Conservation (phyloP, 2,329 filamentous ascomycete genomes). For the Pyrenophora seminiperda region DNA sequence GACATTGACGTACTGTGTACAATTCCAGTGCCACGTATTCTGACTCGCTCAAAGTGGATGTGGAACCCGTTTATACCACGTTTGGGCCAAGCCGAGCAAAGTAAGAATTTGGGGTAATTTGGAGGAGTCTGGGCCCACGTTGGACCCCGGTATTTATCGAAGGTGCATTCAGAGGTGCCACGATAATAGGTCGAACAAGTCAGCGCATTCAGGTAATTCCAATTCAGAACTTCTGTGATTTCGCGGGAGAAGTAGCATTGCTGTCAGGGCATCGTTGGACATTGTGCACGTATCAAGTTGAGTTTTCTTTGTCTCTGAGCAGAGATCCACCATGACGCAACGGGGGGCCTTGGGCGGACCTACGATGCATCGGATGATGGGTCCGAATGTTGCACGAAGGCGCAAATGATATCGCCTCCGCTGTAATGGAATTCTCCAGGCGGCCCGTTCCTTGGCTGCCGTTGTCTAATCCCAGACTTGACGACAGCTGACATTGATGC, state of each 20-base stretch:
- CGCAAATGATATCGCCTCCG: conserved; percentile 4
- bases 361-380: neutral
- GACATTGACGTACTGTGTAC: conserved; percentile 1
- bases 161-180: neutral
- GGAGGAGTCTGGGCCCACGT: neutral
- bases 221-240: too few relatives aligned
- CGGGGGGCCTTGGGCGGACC: neutral
- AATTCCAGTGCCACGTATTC: neutral
- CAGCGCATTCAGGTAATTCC: too few relatives aligned
- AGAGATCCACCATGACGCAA: conserved; percentile 3
- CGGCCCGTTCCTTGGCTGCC: conserved; percentile 12
- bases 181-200: too few relatives aligned
- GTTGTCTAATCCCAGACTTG: conserved; percentile 46
- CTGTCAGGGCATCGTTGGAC: neutral
- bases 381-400: neutral
- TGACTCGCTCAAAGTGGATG: conserved; percentile 5
- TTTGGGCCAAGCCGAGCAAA: neutral
- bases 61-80: neutral
- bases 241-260: too few relatives aligned
- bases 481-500: conserved; percentile 49
- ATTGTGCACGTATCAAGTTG: neutral
- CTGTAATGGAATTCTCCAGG: conserved; percentile 1
- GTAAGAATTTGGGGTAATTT: neutral
- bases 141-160: neutral
- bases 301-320: conserved; percentile 1